Percentiles rank a stretch among this genome's conserved stretches.
Conservation (phyloP, 73 alveolate genomes). For the Paramecium biaurelia region DNA sequence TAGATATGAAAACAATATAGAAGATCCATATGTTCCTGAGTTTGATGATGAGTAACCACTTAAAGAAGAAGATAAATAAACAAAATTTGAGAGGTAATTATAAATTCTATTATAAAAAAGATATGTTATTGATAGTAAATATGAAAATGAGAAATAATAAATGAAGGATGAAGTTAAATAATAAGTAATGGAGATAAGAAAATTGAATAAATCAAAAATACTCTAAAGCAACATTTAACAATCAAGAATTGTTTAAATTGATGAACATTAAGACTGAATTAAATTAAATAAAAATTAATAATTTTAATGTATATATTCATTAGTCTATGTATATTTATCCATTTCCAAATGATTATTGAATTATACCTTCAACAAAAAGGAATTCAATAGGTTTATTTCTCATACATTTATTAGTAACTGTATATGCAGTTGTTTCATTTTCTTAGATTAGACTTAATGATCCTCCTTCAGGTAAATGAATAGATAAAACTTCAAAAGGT, state of each 20-base stretch:
- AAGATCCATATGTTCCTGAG: background rate
- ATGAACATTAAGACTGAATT: background rate
- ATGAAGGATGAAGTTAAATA: background rate
- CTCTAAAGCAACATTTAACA: background rate
- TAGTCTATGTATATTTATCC: background rate
- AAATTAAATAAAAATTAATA: background rate
- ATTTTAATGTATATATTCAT: background rate
- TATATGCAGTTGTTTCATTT: background rate
- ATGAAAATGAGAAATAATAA: background rate
- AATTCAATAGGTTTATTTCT: background rate
- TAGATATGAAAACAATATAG: slow-evolving; percentile 23
- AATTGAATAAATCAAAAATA: background rate
- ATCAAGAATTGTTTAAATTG: background rate
- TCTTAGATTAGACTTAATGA: background rate
- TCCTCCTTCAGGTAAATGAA: background rate
- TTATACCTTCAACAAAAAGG: background rate
- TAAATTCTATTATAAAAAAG: background rate
- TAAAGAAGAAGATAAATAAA: slow-evolving; percentile 17
- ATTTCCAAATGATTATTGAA: background rate
- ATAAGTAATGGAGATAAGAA: background rate
- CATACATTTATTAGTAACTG: background rate
- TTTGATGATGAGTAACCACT: background rate
- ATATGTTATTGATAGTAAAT: slow-evolving; percentile 2
- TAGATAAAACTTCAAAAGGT: background rate
- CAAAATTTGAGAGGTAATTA: slow-evolving; percentile 37